phyloP scores from a whole-genome alignment of 2,329 filamentous ascomycete species.

The Fusarium sp. region DNA sequence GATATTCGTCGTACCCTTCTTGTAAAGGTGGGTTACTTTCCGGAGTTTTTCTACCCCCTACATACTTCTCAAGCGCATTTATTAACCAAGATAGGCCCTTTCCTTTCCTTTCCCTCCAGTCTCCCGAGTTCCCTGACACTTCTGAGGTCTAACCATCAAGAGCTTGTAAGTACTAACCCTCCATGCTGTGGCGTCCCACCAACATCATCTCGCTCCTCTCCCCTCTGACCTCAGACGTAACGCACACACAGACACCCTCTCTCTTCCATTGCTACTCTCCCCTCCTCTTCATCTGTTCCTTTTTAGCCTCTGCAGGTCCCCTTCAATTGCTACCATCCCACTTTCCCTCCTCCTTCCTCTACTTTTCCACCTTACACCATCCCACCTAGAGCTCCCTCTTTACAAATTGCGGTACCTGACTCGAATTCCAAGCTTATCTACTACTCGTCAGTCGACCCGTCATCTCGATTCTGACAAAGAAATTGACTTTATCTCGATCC shows the following conservation, averaged over 20 bases:
- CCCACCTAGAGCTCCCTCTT: slow-evolving; percentile 10
- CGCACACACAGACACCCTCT: slow-evolving; percentile 4
- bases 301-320: slow-evolving; percentile 41
- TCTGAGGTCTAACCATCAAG: background rate
- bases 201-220: slow-evolving; percentile 18
- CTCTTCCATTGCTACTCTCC: slow-evolving; percentile 10
- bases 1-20: background rate
- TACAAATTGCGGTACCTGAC: slow-evolving; percentile 13
- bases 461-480: slow-evolving; percentile 14
- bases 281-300: slow-evolving; percentile 20
- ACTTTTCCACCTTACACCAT: slow-evolving; percentile 6
- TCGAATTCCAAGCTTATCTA: slow-evolving; percentile 13
- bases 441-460: slow-evolving; percentile 21
- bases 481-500: slow-evolving; percentile 21
- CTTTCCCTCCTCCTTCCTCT: slow-evolving; percentile 23
- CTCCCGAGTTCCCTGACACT: slow-evolving; percentile 10
- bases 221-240: slow-evolving; percentile 15
- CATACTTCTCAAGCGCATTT: slow-evolving; percentile 2
- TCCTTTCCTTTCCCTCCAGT: background rate
- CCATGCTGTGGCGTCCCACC: slow-evolving; percentile 42
- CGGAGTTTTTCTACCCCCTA: slow-evolving; percentile 13
- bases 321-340: slow-evolving; percentile 32
- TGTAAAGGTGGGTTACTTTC: slow-evolving; percentile 29
- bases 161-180: slow-evolving; percentile 14
- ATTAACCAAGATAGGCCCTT: slow-evolving; percentile 18